These are phyloP conservation scores for Talaromyces albobiverticillius DNA, from an alignment of 2,329 filamentous ascomycete genomes.

Conservation along the genomic window DNA sequence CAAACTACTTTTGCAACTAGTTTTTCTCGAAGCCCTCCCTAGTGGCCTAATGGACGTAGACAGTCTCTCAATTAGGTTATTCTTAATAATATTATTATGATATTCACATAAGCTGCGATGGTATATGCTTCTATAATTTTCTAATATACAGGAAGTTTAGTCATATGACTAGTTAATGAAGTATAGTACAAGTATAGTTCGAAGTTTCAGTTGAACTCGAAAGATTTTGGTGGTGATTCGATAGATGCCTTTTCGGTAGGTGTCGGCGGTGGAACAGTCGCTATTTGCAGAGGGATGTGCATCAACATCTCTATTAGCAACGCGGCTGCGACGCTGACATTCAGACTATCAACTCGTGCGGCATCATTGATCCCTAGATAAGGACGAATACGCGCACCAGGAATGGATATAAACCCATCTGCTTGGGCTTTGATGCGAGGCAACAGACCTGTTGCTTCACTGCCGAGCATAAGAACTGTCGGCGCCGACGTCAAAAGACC, in stretches of 20 bases:
- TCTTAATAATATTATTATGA: constrained; percentile 1
- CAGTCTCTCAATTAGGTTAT: not conserved
- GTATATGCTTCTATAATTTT: not conserved
- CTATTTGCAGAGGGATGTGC: constrained; percentile 26
- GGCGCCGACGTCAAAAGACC: constrained; percentile 56
- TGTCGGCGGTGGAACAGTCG: not conserved
- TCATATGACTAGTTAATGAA: not conserved
- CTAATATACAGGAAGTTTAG: constrained; percentile 6
- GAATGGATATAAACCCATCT: constrained; percentile 63
- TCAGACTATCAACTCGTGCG: constrained; percentile 77
- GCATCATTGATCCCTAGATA: constrained; percentile 31
- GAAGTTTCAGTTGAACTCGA: constrained; percentile 11
- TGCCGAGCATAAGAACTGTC: constrained; percentile 77
- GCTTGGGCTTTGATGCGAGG: constrained; percentile 62
- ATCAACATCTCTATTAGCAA: constrained; percentile 56
- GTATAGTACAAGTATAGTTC: constrained; percentile 9
- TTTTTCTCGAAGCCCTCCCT: not conserved
- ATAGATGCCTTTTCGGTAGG: constrained; percentile 17
- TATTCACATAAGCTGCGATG: not conserved
- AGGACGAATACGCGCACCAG: constrained; percentile 49
- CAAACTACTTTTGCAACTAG: not conserved
- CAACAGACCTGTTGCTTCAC: constrained; percentile 73
- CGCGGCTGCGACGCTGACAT: constrained; percentile 84
- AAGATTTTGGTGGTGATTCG: constrained; percentile 5
- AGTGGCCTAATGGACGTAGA: not conserved